Percentiles rank a stretch among this genome's conserved stretches.
Conservation (phyloP, 1,284 basidiomycete species). For the Melampsora medusae region DNA sequence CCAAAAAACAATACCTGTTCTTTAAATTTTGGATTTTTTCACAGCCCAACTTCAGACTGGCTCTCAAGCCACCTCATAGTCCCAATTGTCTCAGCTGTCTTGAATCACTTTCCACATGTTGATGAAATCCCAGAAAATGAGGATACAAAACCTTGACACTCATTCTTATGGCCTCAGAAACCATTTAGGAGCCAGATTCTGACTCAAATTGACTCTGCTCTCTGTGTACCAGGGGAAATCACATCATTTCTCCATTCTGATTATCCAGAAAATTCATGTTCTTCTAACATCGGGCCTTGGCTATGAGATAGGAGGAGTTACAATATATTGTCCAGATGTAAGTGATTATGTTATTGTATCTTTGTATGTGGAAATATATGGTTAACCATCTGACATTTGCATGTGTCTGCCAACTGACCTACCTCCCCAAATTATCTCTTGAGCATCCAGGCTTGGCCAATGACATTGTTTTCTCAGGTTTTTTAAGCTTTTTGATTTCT, state of each 20-base stretch:
- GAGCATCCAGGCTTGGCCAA: constrained; percentile 36
- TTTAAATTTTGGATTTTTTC: no score
- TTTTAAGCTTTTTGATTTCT: background rate
- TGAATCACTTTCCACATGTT: constrained; percentile 23
- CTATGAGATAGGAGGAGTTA: constrained; percentile 30
- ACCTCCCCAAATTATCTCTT: constrained; percentile 36
- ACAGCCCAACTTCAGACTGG: no score
- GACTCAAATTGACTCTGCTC: background rate
- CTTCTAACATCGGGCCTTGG: constrained; percentile 38
- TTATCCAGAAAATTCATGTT: constrained; percentile 28
- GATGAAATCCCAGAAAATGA: constrained; percentile 13
- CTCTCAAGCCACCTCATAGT: constrained; percentile 9
- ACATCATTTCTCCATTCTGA: background rate
- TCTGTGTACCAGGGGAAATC: background rate
- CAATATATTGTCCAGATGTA: constrained; percentile 37
- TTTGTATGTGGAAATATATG: no score
- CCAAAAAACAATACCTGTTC: no score
- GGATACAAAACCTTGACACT: background rate
- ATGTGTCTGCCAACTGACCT: constrained; percentile 16
- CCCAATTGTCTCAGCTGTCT: constrained; percentile 23
- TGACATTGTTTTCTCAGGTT: constrained; percentile 42
- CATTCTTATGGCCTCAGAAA: background rate
- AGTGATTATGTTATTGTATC: background rate
- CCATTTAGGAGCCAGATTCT: background rate
- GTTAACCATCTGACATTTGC: background rate